These are phyloP conservation scores for Alternaria sp. DNA, from an alignment of 2,329 filamentous ascomycete genomes.

Conservation along the genomic window DNA sequence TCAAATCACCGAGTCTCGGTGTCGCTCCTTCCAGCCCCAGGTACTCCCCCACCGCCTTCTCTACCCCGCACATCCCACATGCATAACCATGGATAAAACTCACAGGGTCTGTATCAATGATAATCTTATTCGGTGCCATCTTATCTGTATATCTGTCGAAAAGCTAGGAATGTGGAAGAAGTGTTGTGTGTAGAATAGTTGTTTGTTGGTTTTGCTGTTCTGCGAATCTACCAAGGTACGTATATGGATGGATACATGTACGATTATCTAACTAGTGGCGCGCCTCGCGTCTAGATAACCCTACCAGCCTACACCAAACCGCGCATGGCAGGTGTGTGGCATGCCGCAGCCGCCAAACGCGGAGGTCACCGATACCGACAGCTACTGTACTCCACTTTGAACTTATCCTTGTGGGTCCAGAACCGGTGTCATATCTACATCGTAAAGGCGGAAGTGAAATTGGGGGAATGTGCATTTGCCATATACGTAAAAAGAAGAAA, in stretches of 20 bases:
- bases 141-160: too few relatives aligned
- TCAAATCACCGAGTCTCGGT: not conserved
- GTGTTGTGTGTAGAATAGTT: too few relatives aligned
- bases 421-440: not conserved
- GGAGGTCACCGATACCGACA: slow-evolving; percentile 22
- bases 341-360: slow-evolving; percentile 4
- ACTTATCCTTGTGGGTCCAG: not conserved
- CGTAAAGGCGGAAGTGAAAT: not conserved
- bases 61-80: slow-evolving; percentile 23
- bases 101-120: slow-evolving; percentile 96
- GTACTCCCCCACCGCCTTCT: not conserved
- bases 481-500: too few relatives aligned
- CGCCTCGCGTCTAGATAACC: not conserved
- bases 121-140: slow-evolving; percentile 66
- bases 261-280: slow-evolving; percentile 32
- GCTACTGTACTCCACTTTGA: slow-evolving; percentile 7
- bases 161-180: too few relatives aligned
- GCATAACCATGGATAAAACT: too few relatives aligned
- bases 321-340: slow-evolving; percentile 20
- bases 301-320: slow-evolving; percentile 10
- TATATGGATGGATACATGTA: not conserved
- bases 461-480: slow-evolving; percentile 1
- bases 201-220: too few relatives aligned
- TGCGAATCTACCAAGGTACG: not conserved
- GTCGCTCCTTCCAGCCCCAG: not conserved